Conservation (phyloP, 1,284 basidiomycete species). For the Apiotrichum porosum region DNA sequence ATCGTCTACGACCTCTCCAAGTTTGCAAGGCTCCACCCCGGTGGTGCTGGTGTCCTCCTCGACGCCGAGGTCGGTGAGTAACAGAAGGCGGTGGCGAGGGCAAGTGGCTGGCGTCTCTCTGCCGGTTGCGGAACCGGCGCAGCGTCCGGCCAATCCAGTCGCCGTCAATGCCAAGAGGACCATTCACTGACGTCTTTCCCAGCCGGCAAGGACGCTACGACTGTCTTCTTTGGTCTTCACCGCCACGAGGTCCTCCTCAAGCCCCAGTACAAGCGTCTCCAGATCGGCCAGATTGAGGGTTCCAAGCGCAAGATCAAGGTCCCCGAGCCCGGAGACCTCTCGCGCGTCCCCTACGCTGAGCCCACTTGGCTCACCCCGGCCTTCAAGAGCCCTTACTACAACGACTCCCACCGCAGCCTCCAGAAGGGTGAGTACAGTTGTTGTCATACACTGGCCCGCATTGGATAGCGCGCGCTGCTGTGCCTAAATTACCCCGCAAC, state of each 20-base stretch:
- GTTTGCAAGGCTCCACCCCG: slow-evolving; percentile 75
- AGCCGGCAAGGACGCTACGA: slow-evolving; percentile 72
- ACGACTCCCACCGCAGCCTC: slow-evolving; percentile 54
- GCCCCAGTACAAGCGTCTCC: slow-evolving; percentile 66
- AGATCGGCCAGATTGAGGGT: slow-evolving; percentile 65
- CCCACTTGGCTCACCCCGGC: slow-evolving; percentile 77
- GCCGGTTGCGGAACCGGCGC: not conserved
- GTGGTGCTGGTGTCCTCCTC: slow-evolving; percentile 67
- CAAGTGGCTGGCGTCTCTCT: not conserved
- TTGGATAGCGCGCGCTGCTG: too few species aligned
- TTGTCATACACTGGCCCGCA: too few species aligned
- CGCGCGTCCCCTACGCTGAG: slow-evolving; percentile 68
- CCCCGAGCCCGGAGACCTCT: slow-evolving; percentile 58
- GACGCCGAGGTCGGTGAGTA: slow-evolving; percentile 66
- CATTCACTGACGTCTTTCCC: slow-evolving; percentile 10
- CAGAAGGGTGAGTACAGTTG: slow-evolving; percentile 42
- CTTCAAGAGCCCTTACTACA: slow-evolving; percentile 80
- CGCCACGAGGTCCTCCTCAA: slow-evolving; percentile 71
- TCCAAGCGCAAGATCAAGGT: slow-evolving; percentile 59
- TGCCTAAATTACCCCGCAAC: too few species aligned
- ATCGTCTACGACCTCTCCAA: slow-evolving; percentile 75
- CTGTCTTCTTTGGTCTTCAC: slow-evolving; percentile 79
- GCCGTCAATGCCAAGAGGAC: too few species aligned
- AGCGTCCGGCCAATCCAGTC: too few species aligned
- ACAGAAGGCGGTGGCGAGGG: slow-evolving; percentile 1